These are phyloP conservation scores for Liriodendron chinense DNA, from an alignment of 164 flowering plant genomes.

Conservation along the genomic window DNA sequence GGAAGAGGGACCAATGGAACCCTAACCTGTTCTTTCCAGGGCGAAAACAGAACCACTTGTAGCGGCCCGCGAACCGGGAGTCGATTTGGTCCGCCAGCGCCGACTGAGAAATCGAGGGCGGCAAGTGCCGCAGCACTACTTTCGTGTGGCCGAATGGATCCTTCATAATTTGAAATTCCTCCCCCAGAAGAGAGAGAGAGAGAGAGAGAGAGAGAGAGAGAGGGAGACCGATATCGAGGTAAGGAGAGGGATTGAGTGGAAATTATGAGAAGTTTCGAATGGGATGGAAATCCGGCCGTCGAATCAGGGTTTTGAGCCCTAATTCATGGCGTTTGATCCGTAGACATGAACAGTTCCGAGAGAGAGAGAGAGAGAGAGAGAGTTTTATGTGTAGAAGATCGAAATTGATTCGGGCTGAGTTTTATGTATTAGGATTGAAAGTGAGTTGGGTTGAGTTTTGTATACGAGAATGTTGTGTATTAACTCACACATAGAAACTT, in stretches of 20 bases:
- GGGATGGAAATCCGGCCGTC: not conserved
- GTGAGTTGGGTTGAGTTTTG: not conserved
- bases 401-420: not conserved
- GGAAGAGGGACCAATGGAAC: constrained; percentile 6
- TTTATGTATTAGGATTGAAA: too few relatives aligned
- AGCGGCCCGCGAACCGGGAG: constrained; percentile 58
- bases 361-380: not conserved
- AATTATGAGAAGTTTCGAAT: not conserved
- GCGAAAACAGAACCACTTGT: constrained; percentile 65
- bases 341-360: not conserved
- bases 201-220: not conserved
- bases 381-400: not conserved
- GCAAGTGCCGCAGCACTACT: constrained; percentile 91
- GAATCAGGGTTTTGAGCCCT: not conserved
- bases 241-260: not conserved
- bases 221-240: not conserved
- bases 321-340: not conserved
- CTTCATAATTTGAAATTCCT: constrained; percentile 33
- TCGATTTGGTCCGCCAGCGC: constrained; percentile 64
- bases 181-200: too few relatives aligned
- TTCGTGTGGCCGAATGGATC: constrained; percentile 68
- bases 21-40: constrained; percentile 74
- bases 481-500: not conserved
- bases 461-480: not conserved
- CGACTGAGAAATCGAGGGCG: constrained; percentile 63